A percentile compares a stretch with the other conserved stretches of the same genome.
phyloP scores from a whole-genome alignment of 805 yeast species.

The Cyberlindnera amylophila region DNA sequence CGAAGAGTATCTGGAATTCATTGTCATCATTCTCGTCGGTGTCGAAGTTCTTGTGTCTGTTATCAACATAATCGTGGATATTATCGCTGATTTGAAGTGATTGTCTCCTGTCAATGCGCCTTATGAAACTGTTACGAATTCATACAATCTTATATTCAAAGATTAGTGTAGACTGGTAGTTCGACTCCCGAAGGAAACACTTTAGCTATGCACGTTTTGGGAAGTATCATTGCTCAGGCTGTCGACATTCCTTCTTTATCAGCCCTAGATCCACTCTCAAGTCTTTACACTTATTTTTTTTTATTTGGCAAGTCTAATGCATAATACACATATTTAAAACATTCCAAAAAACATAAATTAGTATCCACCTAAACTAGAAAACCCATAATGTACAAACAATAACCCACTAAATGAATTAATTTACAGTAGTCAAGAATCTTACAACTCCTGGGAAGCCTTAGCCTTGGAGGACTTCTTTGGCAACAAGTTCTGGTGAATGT shows the following conservation, averaged over 20 bases:
- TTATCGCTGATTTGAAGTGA: constrained; percentile 34
- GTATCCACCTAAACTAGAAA: constrained; percentile 25
- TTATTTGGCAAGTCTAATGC: no score
- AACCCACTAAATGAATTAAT: constrained; percentile 17
- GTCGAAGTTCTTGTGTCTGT: constrained; percentile 89
- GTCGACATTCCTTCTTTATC: no score
- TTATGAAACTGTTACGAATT: not conserved
- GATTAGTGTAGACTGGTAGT: no score
- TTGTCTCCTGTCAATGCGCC: not conserved
- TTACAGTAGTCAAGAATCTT: constrained; percentile 17
- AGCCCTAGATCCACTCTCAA: no score
- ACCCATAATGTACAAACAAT: constrained; percentile 24
- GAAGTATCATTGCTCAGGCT: no score
- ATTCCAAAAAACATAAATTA: constrained; percentile 22
- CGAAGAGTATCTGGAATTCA: constrained; percentile 86
- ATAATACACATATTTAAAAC: not conserved
- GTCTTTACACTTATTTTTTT: no score
- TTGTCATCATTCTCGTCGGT: constrained; percentile 86
- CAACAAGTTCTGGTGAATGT: constrained; percentile 91
- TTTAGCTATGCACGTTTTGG: no score
- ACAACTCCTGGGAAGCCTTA: constrained; percentile 66
- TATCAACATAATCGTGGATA: constrained; percentile 68
- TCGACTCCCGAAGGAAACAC: no score
- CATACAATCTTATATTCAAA: no score
- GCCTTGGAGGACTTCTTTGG: constrained; percentile 66